A percentile compares a stretch with the other conserved stretches of the same genome.
These are phyloP conservation scores for Exobasidium rhododendri DNA, from an alignment of 1,284 basidiomycete genomes.

Conservation along the genomic window DNA sequence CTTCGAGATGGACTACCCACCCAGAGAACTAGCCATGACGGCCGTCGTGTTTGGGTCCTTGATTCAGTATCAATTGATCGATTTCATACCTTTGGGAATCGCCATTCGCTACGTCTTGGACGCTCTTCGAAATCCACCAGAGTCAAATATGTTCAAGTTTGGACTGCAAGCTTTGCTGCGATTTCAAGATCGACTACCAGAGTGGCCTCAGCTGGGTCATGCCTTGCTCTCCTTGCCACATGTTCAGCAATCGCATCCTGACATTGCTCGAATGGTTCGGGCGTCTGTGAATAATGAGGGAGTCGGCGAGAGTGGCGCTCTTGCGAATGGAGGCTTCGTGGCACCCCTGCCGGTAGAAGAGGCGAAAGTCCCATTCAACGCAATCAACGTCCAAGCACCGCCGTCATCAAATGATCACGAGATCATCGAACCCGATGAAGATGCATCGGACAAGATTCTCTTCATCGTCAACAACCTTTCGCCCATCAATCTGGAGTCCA, in stretches of 20 bases:
- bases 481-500: constrained; percentile 83
- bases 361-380: constrained; percentile 57
- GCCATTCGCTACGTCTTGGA: constrained; percentile 96
- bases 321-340: constrained; percentile 11
- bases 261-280: constrained; percentile 60
- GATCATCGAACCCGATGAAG: constrained; percentile 69
- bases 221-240: constrained; percentile 83
- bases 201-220: constrained; percentile 92
- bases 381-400: constrained; percentile 53
- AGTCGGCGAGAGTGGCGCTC: neutral
- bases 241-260: constrained; percentile 79
- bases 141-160: constrained; percentile 92
- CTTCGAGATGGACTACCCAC: constrained; percentile 87
- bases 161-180: constrained; percentile 84
- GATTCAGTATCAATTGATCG: constrained; percentile 88
- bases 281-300: constrained; percentile 15
- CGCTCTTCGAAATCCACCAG: constrained; percentile 71
- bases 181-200: constrained; percentile 80
- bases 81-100: constrained; percentile 91
- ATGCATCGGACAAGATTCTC: constrained; percentile 85
- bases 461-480: constrained; percentile 99
- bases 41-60: constrained; percentile 94
- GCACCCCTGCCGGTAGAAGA: constrained; percentile 17
- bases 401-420: constrained; percentile 42
- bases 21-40: constrained; percentile 91